Evolutionary conservation across 306 rosid species (phyloP), one percentile per base, ranked within the genome.

Genomic region (Vigna angularis): DNA sequence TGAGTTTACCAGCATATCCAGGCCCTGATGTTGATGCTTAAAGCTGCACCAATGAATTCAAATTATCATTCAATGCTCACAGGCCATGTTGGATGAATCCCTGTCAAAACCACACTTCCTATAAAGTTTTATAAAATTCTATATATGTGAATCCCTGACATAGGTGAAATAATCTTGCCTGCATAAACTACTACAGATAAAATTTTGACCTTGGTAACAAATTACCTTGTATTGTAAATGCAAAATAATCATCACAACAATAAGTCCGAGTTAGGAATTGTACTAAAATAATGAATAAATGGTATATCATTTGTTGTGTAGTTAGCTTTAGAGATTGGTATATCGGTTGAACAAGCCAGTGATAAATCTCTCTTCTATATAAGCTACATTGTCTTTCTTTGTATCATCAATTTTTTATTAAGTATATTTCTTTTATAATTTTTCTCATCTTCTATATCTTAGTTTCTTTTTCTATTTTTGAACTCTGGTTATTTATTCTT

Each of bases 1-100:
- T 92, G 98, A 95, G 98, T 81, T 80, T 95, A 20, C 98, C 98
- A 7, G 92, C 98, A 50, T 95, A 95, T 92, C 98, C 98, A 24
- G 98, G 98, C 66, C 98, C 98, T 1, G 7, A 38, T 30, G 58
- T 32, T 7, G 91, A 90, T 82, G 86, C 93, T 34, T 94, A 82
- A 88, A 66, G 73, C 68, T 70, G 6, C 79, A 15, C 28, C 20
- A 53, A 66, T 20, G 44, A 72, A 71, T 53, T 73, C 72, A 61
- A 13, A 44, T 13, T 71, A 24, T 16, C 38, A 70, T 71, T 74
- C 72, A 57, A 34, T 53, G 47, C 63, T 66, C 18, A 13, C 3
- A 52, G 7, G 61, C 20, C 20, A 18, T 6, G 13, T 36, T 48
- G 58, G 24, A 72, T 73, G 68, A 80, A 50, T 48, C 50, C 59